Evolutionary conservation across 306 rosid species (phyloP).

Genomic region (Inga laurina): DNA sequence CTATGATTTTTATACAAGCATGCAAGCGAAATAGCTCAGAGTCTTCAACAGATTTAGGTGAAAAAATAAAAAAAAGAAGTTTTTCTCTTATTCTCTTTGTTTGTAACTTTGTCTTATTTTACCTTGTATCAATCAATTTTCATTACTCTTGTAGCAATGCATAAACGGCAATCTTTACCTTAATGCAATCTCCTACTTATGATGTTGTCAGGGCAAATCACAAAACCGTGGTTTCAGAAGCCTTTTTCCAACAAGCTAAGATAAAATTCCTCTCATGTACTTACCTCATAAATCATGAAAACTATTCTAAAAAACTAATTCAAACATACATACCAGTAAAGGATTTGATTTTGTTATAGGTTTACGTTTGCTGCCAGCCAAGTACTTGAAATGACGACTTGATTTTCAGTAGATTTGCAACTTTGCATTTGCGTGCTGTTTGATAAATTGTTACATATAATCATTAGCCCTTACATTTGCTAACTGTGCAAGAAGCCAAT

Average conservation of each 20-base stretch:
- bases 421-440: background rate
- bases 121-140: constrained; percentile 2
- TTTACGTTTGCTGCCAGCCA: background rate
- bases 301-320: too few relatives aligned
- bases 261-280: too few relatives aligned
- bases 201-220: background rate
- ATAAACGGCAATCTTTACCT: background rate
- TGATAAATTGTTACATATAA: background rate
- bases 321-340: too few relatives aligned
- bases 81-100: background rate
- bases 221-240: too few relatives aligned
- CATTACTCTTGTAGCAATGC: background rate
- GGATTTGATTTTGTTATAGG: background rate
- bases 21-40: constrained; percentile 1
- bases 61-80: background rate
- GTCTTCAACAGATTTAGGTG: background rate
- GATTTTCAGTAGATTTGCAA: background rate
- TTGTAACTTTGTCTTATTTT: background rate
- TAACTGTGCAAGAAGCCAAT: background rate
- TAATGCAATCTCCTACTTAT: background rate
- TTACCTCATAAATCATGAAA: too few relatives aligned
- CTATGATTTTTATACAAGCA: constrained; percentile 1
- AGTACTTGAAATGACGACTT: background rate
- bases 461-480: background rate
- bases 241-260: too few relatives aligned